A percentile compares a stretch with the other conserved stretches of the same genome.
Conservation (phyloP, 345 rosid species). For the Salix purpurea region DNA sequence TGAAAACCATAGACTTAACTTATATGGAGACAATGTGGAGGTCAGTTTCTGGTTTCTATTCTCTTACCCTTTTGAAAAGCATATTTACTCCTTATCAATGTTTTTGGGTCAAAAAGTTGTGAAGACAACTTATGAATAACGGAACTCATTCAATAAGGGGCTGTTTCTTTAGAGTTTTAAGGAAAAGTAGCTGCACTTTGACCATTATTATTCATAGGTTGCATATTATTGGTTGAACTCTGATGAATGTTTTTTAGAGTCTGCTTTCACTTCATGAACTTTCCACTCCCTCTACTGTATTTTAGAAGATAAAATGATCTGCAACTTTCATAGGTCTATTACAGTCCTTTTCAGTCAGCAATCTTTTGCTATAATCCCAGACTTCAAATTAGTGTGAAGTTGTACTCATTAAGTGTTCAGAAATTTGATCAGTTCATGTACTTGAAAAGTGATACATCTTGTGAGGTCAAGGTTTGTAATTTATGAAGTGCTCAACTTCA, state of each 20-base stretch:
- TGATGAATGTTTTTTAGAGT: not conserved
- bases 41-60: constrained; percentile 34
- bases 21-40: constrained; percentile 99
- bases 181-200: not conserved
- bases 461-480: not conserved
- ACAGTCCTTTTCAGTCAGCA: not conserved
- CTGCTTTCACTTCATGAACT: not conserved
- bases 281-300: not conserved
- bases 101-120: not conserved
- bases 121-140: not conserved
- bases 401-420: not conserved
- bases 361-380: not conserved
- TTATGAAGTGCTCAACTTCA: not conserved
- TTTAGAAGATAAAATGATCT: not conserved
- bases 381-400: not conserved
- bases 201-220: not conserved
- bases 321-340: not conserved
- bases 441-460: not conserved
- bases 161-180: not conserved
- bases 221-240: not conserved
- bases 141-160: not conserved
- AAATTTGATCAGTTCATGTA: not conserved
- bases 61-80: not conserved
- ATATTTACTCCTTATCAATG: not conserved
- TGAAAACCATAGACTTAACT: constrained; percentile 86